Percentiles rank a stretch among this genome's conserved stretches.
These are phyloP conservation scores for Hondaea fermentalgiana DNA, from an alignment of 108 stramenopile species.

Conservation along the genomic window DNA sequence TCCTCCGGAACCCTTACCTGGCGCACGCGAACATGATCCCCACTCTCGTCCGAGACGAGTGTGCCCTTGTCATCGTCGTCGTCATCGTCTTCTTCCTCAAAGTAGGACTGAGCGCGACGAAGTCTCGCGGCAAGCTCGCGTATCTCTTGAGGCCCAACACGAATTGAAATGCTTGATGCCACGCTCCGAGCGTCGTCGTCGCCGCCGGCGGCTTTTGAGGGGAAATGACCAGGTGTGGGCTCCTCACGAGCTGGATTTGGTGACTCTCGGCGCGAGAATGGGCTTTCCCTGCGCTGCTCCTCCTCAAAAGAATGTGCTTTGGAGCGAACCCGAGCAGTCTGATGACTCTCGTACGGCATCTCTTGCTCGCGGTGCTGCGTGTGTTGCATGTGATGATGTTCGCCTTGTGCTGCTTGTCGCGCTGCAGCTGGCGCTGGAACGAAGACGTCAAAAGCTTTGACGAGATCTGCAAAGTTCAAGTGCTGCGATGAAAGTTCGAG, in stretches of 20 bases:
- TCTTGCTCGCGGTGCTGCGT: too few relatives aligned
- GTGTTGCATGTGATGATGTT: too few relatives aligned
- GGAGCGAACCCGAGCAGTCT: too few relatives aligned
- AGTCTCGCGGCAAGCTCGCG: background rate
- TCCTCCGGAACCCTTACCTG: too few relatives aligned
- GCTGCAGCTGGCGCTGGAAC: background rate
- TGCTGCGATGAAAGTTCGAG: background rate
- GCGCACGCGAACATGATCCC: too few relatives aligned
- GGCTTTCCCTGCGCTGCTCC: too few relatives aligned
- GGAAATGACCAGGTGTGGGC: background rate
- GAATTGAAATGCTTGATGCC: background rate
- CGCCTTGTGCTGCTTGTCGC: too few relatives aligned
- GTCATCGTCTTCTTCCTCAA: background rate
- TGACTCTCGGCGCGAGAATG: background rate
- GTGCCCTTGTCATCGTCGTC: background rate
- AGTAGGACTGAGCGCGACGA: background rate
- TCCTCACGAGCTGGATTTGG: background rate
- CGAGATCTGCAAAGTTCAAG: background rate
- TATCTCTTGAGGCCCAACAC: background rate
- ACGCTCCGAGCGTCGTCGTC: background rate
- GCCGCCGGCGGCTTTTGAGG: background rate
- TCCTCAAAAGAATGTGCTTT: too few relatives aligned
- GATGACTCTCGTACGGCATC: too few relatives aligned
- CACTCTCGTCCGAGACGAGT: too few relatives aligned
- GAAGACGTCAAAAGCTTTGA: background rate